Evolutionary conservation across 805 yeast genomes (phyloP).

Genomic region (Kodamaea restingae): DNA sequence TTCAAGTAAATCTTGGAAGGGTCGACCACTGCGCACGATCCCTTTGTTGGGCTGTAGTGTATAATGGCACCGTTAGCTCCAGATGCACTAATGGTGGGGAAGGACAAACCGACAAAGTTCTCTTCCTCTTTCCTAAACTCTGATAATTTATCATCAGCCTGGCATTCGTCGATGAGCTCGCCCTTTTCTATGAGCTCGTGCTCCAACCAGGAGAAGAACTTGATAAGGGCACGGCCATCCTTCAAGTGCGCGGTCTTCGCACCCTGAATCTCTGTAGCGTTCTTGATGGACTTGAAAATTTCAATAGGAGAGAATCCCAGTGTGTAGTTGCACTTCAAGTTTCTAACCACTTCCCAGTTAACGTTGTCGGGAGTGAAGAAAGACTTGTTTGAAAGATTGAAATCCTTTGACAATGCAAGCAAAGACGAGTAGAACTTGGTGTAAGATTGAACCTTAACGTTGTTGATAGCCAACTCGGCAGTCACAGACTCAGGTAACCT

Average conservation of each 20-base stretch:
- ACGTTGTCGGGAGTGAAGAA: conserved; percentile 30
- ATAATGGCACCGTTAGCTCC: conserved; percentile 77
- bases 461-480: conserved; percentile 20
- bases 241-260: conserved; percentile 51
- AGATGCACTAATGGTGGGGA: conserved; percentile 69
- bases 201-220: conserved; percentile 58
- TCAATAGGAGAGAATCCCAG: conserved; percentile 40
- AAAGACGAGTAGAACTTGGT: conserved; percentile 44
- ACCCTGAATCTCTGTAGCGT: conserved; percentile 45
- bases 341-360: conserved; percentile 40
- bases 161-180: conserved; percentile 51
- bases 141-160: conserved; percentile 50
- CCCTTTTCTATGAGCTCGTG: conserved; percentile 41
- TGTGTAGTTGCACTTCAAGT: conserved; percentile 27
- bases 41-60: conserved; percentile 60
- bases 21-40: conserved; percentile 43
- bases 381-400: conserved; percentile 25
- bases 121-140: conserved; percentile 38
- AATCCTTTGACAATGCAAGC: conserved; percentile 34
- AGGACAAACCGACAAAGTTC: conserved; percentile 60
- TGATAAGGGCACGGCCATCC: conserved; percentile 54
- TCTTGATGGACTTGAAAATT: conserved; percentile 51
- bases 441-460: conserved; percentile 37
- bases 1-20: conserved; percentile 51
- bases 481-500: conserved; percentile 34